These are phyloP conservation scores for Geranium rotundifolium DNA, from an alignment of 345 rosid species.

Conservation along the genomic window DNA sequence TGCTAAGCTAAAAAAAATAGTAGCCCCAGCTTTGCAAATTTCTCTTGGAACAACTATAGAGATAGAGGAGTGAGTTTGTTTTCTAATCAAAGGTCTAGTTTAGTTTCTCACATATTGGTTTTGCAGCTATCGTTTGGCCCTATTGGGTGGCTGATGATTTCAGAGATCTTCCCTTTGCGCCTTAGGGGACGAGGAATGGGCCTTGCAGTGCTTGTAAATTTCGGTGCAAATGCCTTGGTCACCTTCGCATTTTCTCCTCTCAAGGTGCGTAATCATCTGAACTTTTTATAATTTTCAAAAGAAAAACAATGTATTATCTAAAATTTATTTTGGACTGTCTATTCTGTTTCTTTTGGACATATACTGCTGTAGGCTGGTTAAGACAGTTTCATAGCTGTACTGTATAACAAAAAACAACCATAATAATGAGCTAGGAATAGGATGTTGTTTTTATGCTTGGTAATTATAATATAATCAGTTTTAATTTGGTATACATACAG, in stretches of 20 bases:
- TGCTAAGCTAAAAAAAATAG: background rate
- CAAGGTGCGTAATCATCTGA: constrained; percentile 33
- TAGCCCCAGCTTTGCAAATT: background rate
- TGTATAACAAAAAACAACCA: no score
- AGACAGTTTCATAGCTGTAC: no score
- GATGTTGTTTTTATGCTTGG: no score
- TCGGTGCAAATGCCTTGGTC: constrained; percentile 89
- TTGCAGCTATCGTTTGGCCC: constrained; percentile 94
- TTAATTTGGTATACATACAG: constrained; percentile 23
- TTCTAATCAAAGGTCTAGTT: background rate
- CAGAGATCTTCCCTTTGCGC: constrained; percentile 79
- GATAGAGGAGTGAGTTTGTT: background rate
- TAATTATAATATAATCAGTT: background rate
- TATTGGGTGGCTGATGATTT: constrained; percentile 96
- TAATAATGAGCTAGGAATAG: no score
- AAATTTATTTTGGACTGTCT: background rate
- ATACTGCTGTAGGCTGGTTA: no score
- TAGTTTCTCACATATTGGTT: constrained; percentile 9
- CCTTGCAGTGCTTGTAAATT: constrained; percentile 81
- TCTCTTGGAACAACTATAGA: background rate
- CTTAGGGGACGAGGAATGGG: constrained; percentile 82
- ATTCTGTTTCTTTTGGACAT: background rate
- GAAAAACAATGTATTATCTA: background rate
- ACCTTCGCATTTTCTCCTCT: constrained; percentile 87
- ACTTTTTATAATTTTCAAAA: background rate